Evolutionary conservation across 768 basidiomycete genomes (phyloP), one percentile per base, ranked within the genome.

Genomic region (Infundibulicybe gibba): DNA sequence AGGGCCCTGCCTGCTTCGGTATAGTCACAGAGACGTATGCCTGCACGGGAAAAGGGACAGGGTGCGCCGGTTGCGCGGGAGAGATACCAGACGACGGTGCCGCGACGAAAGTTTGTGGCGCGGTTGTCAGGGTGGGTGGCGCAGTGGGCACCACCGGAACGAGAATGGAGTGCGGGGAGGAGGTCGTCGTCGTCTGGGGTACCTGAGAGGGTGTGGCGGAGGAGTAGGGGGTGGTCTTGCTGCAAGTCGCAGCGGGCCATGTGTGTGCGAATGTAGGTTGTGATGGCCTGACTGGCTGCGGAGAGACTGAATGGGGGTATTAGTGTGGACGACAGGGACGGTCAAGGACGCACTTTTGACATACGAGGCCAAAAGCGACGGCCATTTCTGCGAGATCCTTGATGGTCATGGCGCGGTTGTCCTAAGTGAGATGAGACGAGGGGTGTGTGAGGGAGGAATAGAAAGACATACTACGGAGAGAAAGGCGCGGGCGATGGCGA

Each of bases 391-490:
- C 82, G 45, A 90, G 79, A 68, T 90, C 87, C 63, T 90, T 90
- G 68, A 90, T 85, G 35, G 87, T 90, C 82, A 89, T 86, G 40
- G 87, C 87, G 41, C 85, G 80, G 64, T 90, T 90, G 58, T 85
- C 79, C 85, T 88, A 47, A 16, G 35, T 10, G 33, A 43, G 56
- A 53, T 48, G 39, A 48, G 39, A 41, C 15, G 45, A 52, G 50
- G 33, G 44, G 15, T 25, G 4, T 49, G 54, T 43, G 58, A 52
- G 57, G 47, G 34, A 51, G 41, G 54, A 48, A 44, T 55, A 34
- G 38, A 34, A 33, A 32, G 19, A 71, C 85, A 56, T 57, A 87
- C 86, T 48, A 90, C 82, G 31, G 86, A 83, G 58, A 87, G 73
- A 54, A 90, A 81, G 21, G 86, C 75, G 21, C 85, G 79, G 21